Evolutionary conservation across 2,329 filamentous ascomycete genomes (phyloP).

Genomic region (Trichoderma polysporum): DNA sequence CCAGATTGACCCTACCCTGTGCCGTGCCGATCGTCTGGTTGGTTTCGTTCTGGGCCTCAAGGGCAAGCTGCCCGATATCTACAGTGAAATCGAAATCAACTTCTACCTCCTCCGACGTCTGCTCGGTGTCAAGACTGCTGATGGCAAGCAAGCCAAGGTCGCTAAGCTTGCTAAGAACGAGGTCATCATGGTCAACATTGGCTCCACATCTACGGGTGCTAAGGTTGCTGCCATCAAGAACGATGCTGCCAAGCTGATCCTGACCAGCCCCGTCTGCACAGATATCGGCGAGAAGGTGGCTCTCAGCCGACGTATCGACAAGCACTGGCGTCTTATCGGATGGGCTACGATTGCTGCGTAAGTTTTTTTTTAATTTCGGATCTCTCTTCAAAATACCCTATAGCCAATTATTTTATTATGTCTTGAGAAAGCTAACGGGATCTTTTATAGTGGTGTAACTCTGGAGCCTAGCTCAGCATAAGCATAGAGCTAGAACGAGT

Average conservation of each 20-base stretch:
- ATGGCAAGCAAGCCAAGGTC: slow-evolving; percentile 99
- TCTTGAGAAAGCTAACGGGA: slow-evolving; percentile 27
- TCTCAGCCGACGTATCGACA: slow-evolving; percentile 93
- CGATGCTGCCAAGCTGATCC: slow-evolving; percentile 90
- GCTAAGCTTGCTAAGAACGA: slow-evolving; percentile 98
- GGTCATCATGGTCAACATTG: slow-evolving; percentile 99
- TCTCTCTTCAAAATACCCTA: neutral
- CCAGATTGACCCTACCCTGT: slow-evolving; percentile 93
- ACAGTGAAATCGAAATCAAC: slow-evolving; percentile 98
- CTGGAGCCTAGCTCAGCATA: slow-evolving; percentile 52
- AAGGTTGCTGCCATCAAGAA: slow-evolving; percentile 97
- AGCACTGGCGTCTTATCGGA: slow-evolving; percentile 95
- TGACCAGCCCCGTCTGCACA: slow-evolving; percentile 93
- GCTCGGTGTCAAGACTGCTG: slow-evolving; percentile 94
- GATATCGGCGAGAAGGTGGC: slow-evolving; percentile 98
- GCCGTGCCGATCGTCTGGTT: slow-evolving; percentile 97
- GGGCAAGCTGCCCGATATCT: slow-evolving; percentile 91
- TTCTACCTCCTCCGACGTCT: slow-evolving; percentile 96
- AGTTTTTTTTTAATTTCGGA: slow-evolving; percentile 34
- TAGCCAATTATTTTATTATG: neutral
- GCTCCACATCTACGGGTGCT: slow-evolving; percentile 92
- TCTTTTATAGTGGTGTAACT: slow-evolving; percentile 49
- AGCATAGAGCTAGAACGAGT: slow-evolving; percentile 20
- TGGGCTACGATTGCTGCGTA: slow-evolving; percentile 79
- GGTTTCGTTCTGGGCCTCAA: slow-evolving; percentile 96